A percentile compares a stretch with the other conserved stretches of the same genome.
These are phyloP conservation scores for Arthrobotrys sphaeroides DNA, from an alignment of 2,329 filamentous ascomycete genomes.

Conservation along the genomic window DNA sequence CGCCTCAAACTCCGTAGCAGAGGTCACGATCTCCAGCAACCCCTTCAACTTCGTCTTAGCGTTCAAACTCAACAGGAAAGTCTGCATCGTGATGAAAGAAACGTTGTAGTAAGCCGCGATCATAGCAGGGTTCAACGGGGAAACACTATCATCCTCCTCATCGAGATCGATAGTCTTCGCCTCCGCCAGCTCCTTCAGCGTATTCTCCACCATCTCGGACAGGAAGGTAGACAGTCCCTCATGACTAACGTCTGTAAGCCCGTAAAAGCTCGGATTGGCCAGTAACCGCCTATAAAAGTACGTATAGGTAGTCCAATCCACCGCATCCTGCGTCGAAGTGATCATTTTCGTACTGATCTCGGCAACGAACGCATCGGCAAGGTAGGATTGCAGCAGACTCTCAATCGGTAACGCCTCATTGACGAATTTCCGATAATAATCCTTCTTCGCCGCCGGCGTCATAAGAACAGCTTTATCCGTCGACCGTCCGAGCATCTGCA, in stretches of 20 bases:
- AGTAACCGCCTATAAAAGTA: slow-evolving; percentile 96
- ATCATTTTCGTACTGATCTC: slow-evolving; percentile 98
- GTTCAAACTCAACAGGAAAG: slow-evolving; percentile 89
- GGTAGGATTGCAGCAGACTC: slow-evolving; percentile 87
- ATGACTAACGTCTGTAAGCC: slow-evolving; percentile 84
- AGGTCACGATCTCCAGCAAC: slow-evolving; percentile 94
- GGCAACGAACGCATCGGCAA: slow-evolving; percentile 95
- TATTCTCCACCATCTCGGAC: slow-evolving; percentile 92
- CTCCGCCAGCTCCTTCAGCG: slow-evolving; percentile 86
- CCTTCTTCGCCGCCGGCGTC: slow-evolving; percentile 91
- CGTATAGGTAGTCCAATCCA: slow-evolving; percentile 98
- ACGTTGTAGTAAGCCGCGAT: slow-evolving; percentile 99
- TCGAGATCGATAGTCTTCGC: slow-evolving; percentile 96
- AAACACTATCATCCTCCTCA: slow-evolving; percentile 88
- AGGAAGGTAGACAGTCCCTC: slow-evolving; percentile 93
- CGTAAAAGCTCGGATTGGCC: slow-evolving; percentile 96
- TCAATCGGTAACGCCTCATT: slow-evolving; percentile 96
- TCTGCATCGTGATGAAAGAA: slow-evolving; percentile 99
- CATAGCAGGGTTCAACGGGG: slow-evolving; percentile 94
- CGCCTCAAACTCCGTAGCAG: slow-evolving; percentile 93
- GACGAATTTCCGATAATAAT: slow-evolving; percentile 99
- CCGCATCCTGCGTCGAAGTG: slow-evolving; percentile 91
- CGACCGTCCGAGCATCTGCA: slow-evolving; percentile 98
- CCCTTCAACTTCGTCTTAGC: slow-evolving; percentile 94
- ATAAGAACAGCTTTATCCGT: slow-evolving; percentile 93